Base-by-base conservation (phyloP, 805 yeast genomes). In the Kregervanrija pseudodelftensis region DNA sequence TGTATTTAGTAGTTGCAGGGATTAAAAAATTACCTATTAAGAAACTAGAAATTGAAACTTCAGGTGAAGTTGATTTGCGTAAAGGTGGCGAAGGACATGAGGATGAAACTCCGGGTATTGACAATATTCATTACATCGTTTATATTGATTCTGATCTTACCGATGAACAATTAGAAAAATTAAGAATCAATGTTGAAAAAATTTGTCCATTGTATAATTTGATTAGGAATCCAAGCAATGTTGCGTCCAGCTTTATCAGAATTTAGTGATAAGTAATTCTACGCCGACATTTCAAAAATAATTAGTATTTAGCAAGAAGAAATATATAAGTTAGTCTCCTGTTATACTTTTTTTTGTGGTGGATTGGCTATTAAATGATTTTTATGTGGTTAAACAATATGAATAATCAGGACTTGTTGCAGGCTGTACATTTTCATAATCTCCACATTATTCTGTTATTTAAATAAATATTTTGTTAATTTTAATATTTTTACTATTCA, bases 1-100 rank as follows among this genome's bases (percentile, higher is more conserved):
- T 43, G 45, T 43, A 30, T 28, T 28, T 43, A 11, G 45, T 43
- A n/a, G 45, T 43, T 28, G 45, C 45, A 15, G 45, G 41, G 11
- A 33, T 43, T n/a, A 33, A 43, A 12, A 38, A 34, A 30, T 17
- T 43, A n/a, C 45, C 41, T 17, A 14, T 43, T 7, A 38, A 17
- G 13, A 37, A 35, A 10, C 12, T 43, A 11, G 45, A 43, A 38
- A 32, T 43, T 35, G 41, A 43, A 15, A 43, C 45, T 11, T 37
- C 45, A n/a, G 45, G 45, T 22, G 33, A 30, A 13, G 36, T 43
- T 5, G 45, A 43, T 33, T 22, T 43, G 37, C 38, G 45, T 33
- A 33, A 38, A 14, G 45, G 45, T 28, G 36, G 37, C 11, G 16
- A 35, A 16, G 41, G 33, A 8, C 32, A 37, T 14, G 41, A 43